Evolutionary conservation across 441 rosid species (phyloP), one percentile per base, ranked within the genome.

Genomic region (Euphorbia corollata): DNA sequence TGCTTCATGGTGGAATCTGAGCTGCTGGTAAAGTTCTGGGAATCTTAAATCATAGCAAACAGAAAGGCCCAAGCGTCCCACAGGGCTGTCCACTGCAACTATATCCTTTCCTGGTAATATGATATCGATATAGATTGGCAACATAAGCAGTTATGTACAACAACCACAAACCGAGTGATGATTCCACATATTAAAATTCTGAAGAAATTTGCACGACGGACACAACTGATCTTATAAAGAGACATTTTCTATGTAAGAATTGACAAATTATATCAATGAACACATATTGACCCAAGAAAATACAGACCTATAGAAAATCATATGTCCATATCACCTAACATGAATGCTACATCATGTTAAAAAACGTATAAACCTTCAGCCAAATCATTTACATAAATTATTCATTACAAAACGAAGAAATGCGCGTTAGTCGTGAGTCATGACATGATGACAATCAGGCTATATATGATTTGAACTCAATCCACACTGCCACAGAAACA

Each of bases 11-110:
- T 85, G 81, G 72, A 94, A 91, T 64, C 99, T 81, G 38, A 94
- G 84, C 81, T 86, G 86, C 81, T 91, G 97, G 78, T 94, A 91
- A 68, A 91, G 82, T 77, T 86, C 96, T 1, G 97, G 97, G 73
- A 94, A 94, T 79, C 99, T 91, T 84, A 94, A 70, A 78, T 94
- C 99, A 66, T 94, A 94, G 82, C 99, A 94, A 51, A 89, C 94
- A 13, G 99, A 82, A 70, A 89, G 78, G 67, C 97, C 97, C 80
- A 94, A 84, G 51, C 89, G 83, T 63, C 97, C 99, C 41, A 78
- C 39, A 6, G 99, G 97, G 75, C 97, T 91, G 78, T 88, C 97
- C 30, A 84, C 81, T 1, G 88, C 85, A 61, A 85, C 96, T 74
- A 88, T 47, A 50, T 86, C 86, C 65, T 81, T 82, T 58, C 96